These are phyloP conservation scores for Datisca glomerata DNA, from an alignment of 306 rosid species.

Conservation along the genomic window DNA sequence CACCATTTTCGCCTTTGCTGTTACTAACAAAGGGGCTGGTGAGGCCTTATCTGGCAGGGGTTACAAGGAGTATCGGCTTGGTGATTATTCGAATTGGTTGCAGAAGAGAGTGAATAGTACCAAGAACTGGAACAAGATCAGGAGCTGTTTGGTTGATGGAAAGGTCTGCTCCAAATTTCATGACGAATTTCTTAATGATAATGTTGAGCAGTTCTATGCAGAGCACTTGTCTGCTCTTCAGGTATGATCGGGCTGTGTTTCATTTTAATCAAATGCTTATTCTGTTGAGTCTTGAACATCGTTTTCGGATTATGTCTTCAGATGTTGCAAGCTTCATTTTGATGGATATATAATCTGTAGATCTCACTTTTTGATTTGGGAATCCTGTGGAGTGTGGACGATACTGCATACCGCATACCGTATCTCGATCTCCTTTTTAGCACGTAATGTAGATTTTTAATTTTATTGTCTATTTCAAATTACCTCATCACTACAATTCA, in stretches of 20 bases:
- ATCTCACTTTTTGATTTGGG: not conserved
- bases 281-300: too few relatives aligned
- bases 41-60: constrained; percentile 27
- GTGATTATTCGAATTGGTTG: constrained; percentile 76
- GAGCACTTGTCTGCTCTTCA: constrained; percentile 49
- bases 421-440: too few relatives aligned
- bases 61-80: constrained; percentile 64
- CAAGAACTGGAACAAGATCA: constrained; percentile 49
- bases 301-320: too few relatives aligned
- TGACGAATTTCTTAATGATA: constrained; percentile 6
- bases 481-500: too few relatives aligned
- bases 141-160: constrained; percentile 44
- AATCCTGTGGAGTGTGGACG: too few relatives aligned
- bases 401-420: too few relatives aligned
- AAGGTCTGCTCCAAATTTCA: constrained; percentile 31
- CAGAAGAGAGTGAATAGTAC: constrained; percentile 46
- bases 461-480: too few relatives aligned
- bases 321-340: too few relatives aligned
- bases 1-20: constrained; percentile 58
- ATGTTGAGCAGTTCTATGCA: constrained; percentile 3
- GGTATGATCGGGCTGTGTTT: too few relatives aligned
- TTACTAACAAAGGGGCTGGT: constrained; percentile 64
- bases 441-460: too few relatives aligned
- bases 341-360: too few relatives aligned
- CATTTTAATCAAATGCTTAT: too few relatives aligned